Base-by-base conservation (phyloP, 148 eudicot species). In the Heliamphora exappendiculata region DNA sequence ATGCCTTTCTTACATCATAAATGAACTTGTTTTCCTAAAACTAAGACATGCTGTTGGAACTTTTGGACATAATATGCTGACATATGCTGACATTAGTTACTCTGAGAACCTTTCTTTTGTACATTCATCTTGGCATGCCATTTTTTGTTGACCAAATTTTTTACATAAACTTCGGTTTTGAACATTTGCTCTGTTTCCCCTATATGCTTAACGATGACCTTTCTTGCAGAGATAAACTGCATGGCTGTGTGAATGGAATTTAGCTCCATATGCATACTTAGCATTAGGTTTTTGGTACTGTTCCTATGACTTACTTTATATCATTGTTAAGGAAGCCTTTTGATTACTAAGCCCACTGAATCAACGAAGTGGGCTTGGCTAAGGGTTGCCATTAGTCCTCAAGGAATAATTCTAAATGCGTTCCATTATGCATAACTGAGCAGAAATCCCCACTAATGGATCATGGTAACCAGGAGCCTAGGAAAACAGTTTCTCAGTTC, bases 61-160 rank as follows among this genome's bases (percentile, higher is more conserved):
- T n/a, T n/a, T n/a, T n/a, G n/a, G n/a, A n/a, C n/a, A n/a, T n/a
- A n/a, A n/a, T n/a, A n/a, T n/a, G n/a, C n/a, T n/a, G n/a, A n/a
- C n/a, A n/a, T n/a, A n/a, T n/a, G n/a, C n/a, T n/a, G n/a, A n/a
- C n/a, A n/a, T n/a, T n/a, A n/a, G n/a, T n/a, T n/a, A n/a, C n/a
- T n/a, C n/a, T n/a, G n/a, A n/a, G n/a, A n/a, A n/a, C n/a, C n/a
- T n/a, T n/a, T 60, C 2, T 28, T 29, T 1, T 28, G 28, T 31
- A 17, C 37, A 50, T 5, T 33, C 31, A 19, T 50, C 22, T 20
- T 47, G 16, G 3, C 50, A 67, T 67, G 69, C 7, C 22, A 14
- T 76, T 47, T 41, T 59, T 75, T 79, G 68, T 74, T 88, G 90
- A 80, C 51, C 26, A 20, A 24, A 53, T 3, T 31, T 16, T 28